A percentile compares a stretch with the other conserved stretches of the same genome.
Conservation (phyloP, 169 alveolate species). For the Eimeria brunetti region DNA sequence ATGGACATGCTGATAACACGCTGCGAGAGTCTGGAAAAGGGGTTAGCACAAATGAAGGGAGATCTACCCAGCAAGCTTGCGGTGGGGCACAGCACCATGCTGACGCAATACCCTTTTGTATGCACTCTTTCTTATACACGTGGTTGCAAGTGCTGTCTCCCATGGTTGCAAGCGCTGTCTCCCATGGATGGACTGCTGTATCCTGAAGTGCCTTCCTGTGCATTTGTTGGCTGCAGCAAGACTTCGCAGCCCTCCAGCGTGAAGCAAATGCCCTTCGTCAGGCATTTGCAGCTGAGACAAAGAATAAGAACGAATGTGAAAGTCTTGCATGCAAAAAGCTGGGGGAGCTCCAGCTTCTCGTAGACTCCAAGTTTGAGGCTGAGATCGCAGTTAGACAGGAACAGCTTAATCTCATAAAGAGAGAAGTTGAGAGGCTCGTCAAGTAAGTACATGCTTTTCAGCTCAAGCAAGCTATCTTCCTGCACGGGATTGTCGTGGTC, state of each 20-base stretch:
- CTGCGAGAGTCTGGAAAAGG: constrained; percentile 79
- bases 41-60: constrained; percentile 82
- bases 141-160: background rate
- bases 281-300: constrained; percentile 68
- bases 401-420: constrained; percentile 75
- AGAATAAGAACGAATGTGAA: constrained; percentile 65
- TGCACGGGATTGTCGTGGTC: background rate
- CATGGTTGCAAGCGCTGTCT: background rate
- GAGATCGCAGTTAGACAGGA: constrained; percentile 80
- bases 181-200: background rate
- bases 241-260: constrained; percentile 58
- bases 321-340: constrained; percentile 61
- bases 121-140: background rate
- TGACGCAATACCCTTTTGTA: background rate
- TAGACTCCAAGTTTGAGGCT: constrained; percentile 80
- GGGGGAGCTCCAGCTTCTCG: constrained; percentile 71
- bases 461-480: background rate
- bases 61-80: constrained; percentile 80
- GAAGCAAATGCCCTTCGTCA: constrained; percentile 70
- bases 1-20: constrained; percentile 78
- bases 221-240: constrained; percentile 65
- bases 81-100: constrained; percentile 33
- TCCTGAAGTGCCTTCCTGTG: background rate
- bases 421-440: constrained; percentile 78
- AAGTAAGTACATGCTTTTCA: constrained; percentile 13